Conservation (phyloP, 139 green algal genomes). For the Pseudopediastrum boryanum region DNA sequence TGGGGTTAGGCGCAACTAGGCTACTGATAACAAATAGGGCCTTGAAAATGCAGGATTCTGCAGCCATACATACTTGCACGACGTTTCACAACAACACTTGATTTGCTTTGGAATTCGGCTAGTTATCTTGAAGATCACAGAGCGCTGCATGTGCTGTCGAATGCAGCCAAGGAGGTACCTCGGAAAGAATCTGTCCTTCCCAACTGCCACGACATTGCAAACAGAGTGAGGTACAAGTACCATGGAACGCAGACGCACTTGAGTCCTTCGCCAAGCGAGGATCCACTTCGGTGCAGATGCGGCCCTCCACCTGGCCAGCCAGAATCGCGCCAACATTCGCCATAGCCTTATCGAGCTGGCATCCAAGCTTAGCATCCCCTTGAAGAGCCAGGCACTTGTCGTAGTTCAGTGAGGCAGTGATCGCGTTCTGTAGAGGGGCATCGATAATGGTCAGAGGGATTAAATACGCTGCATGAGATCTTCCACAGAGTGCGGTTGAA, state of each 20-base stretch:
- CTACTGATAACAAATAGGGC: too few relatives aligned
- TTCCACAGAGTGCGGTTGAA: background rate
- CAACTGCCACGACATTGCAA: background rate
- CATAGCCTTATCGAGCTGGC: slow-evolving; percentile 76
- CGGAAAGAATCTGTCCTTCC: too few relatives aligned
- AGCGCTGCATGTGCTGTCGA: too few relatives aligned
- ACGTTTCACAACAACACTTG: too few relatives aligned
- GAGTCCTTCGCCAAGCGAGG: slow-evolving; percentile 69
- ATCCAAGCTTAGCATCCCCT: slow-evolving; percentile 25
- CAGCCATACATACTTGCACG: too few relatives aligned
- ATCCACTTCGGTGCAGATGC: slow-evolving; percentile 82
- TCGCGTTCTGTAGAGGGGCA: slow-evolving; percentile 61
- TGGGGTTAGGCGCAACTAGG: too few relatives aligned
- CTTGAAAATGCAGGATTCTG: too few relatives aligned
- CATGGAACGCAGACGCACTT: slow-evolving; percentile 42
- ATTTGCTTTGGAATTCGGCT: too few relatives aligned
- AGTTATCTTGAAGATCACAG: too few relatives aligned
- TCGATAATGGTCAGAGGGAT: background rate
- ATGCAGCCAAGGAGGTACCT: too few relatives aligned
- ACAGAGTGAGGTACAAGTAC: background rate
- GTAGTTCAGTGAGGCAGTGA: slow-evolving; percentile 71
- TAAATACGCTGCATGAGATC: background rate
- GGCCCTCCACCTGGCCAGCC: slow-evolving; percentile 66
- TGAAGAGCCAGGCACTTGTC: slow-evolving; percentile 48
- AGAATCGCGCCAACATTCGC: slow-evolving; percentile 80